Evolutionary conservation across 2,329 filamentous ascomycete genomes (phyloP).

Genomic region (Exophiala viscosa): DNA sequence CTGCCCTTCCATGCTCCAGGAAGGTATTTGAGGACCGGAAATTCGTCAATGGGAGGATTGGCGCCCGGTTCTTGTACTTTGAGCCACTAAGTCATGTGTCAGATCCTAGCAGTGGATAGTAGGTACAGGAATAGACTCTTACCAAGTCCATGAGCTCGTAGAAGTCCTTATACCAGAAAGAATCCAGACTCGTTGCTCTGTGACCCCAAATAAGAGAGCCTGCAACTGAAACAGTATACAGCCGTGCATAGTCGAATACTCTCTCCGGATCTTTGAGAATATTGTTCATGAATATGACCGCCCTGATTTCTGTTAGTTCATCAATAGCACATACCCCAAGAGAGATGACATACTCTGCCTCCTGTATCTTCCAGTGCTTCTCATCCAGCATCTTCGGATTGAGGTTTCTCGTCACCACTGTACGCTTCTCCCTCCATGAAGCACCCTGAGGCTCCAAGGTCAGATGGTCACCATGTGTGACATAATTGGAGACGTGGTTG

Average conservation of each 20-base stretch:
- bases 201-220: no score
- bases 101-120: not conserved
- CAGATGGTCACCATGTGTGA: not conserved
- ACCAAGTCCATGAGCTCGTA: no score
- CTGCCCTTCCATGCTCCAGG: constrained; percentile 37
- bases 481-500: not conserved
- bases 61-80: constrained; percentile 19
- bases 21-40: constrained; percentile 18
- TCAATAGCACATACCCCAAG: not conserved
- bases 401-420: not conserved
- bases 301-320: not conserved
- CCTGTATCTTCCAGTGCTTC: not conserved
- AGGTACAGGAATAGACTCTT: no score
- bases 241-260: not conserved
- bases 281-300: not conserved
- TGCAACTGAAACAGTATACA: no score
- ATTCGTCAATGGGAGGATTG: constrained; percentile 24
- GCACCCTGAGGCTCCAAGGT: not conserved
- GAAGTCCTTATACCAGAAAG: no score
- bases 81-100: not conserved
- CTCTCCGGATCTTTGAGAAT: not conserved
- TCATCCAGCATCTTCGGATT: not conserved
- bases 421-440: not conserved
- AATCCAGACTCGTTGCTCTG: no score
- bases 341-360: not conserved